These are phyloP conservation scores for Saccharata proteae DNA, from an alignment of 2,329 filamentous ascomycete genomes.

Conservation along the genomic window DNA sequence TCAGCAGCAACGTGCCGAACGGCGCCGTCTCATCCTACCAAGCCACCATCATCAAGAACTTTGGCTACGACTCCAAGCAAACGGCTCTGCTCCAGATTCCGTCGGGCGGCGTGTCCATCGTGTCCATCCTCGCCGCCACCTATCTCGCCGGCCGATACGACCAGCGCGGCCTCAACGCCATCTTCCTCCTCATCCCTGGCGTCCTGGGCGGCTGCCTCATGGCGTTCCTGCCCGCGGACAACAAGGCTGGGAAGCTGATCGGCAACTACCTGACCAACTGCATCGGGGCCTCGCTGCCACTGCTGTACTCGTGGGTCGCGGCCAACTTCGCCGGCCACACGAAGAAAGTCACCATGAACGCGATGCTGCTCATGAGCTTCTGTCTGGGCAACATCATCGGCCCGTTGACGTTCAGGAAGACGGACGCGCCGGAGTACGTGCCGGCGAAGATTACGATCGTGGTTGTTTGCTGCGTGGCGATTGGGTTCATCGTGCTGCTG, in stretches of 20 bases:
- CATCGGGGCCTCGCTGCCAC: slow-evolving; percentile 12
- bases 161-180: slow-evolving; percentile 14
- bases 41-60: slow-evolving; percentile 19
- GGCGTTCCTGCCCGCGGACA: slow-evolving; percentile 11
- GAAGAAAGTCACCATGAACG: slow-evolving; percentile 26
- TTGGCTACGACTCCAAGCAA: slow-evolving; percentile 17
- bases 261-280: slow-evolving; percentile 14
- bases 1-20: slow-evolving; percentile 14
- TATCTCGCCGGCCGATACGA: slow-evolving; percentile 15
- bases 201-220: slow-evolving; percentile 9
- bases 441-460: slow-evolving; percentile 33
- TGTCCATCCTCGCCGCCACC: slow-evolving; percentile 15
- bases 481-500: slow-evolving; percentile 17
- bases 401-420: slow-evolving; percentile 20
- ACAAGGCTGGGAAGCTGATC: slow-evolving; percentile 11
- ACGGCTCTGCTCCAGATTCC: slow-evolving; percentile 18
- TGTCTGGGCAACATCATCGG: slow-evolving; percentile 31
- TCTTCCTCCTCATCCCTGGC: slow-evolving; percentile 9
- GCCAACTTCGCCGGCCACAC: slow-evolving; percentile 21
- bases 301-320: slow-evolving; percentile 13
- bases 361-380: slow-evolving; percentile 25
- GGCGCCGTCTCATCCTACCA: slow-evolving; percentile 18
- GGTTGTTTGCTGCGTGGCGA: slow-evolving; percentile 19
- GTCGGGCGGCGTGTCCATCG: slow-evolving; percentile 15
- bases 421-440: slow-evolving; percentile 17